Base-by-base conservation (phyloP, 352 stramenopile genomes). In the Blastocystis sp. region DNA sequence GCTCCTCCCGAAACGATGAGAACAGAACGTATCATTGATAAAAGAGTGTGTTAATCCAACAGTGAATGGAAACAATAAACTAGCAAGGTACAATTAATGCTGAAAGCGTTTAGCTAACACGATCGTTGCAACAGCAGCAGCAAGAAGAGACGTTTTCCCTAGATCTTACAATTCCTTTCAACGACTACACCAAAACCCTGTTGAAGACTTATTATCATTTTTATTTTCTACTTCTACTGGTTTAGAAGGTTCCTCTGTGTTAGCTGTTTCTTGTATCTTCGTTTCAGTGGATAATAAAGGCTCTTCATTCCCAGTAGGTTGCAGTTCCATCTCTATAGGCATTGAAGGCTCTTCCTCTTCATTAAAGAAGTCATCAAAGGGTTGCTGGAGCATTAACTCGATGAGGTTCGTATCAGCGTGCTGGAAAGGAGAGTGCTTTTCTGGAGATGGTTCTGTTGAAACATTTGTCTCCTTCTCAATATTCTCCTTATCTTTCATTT, bases 1-100 rank as follows among this genome's bases (percentile, higher is more conserved):
- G 73, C 51, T 68, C 73, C 73, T 69, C 73, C 73, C 4, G 73
- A 84, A 5, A 84, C 53, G 17, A 84, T 44, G 7, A 84, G 30
- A 13, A 84, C 17, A 11, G 51, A 69, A 56, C 64, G 35, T 19
- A 54, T 62, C 53, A 68, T 84, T 4, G 17, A 51, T n/a, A 64
- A 84, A 13, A 66, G 40, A 9, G 40, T 48, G 2, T 48, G 40
- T 48, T 48, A 48, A 48, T 48, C 40, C 40, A 64, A 84, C 48
- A 79, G 68, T 15, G 1, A 33, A 79, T 30, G 59, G 22, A 48
- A 24, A 76, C 44, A 30, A 9, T 37, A 76, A 48, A 76, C 64
- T 56, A 79, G 42, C 48, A 84, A 11, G 42, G 56, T 44, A 42
- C 33, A 68, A 84, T 64, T 84, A 84, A 53, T 84, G 58, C 30